Evolutionary conservation across 2,329 filamentous ascomycete species (phyloP).

Genomic region (Pseudogymnoascus sp.): DNA sequence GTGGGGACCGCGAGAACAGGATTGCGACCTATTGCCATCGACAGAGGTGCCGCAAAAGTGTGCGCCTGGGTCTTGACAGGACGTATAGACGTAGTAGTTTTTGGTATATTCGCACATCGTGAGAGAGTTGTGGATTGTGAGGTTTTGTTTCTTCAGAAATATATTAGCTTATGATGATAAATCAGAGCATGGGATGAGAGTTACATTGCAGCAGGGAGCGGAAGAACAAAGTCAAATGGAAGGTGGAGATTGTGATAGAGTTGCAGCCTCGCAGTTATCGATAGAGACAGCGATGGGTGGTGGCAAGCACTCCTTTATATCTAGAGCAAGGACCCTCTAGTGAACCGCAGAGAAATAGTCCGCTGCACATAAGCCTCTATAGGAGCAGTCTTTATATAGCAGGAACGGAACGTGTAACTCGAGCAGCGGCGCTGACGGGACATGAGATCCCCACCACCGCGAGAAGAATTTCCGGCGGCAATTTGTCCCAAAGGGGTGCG

Average conservation of each 20-base stretch:
- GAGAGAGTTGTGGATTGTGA: slow-evolving; percentile 2
- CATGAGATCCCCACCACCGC: slow-evolving; percentile 4
- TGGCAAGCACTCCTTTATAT: slow-evolving; percentile 8
- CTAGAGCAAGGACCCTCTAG: background rate
- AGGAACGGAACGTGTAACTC: background rate
- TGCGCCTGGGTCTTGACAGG: slow-evolving; percentile 57
- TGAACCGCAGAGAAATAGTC: background rate
- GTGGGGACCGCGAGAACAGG: slow-evolving; percentile 58
- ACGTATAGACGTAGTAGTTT: slow-evolving; percentile 70
- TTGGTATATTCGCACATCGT: slow-evolving; percentile 57
- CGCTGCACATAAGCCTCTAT: slow-evolving; percentile 7
- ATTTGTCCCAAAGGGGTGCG: slow-evolving; percentile 7
- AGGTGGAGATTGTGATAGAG: background rate
- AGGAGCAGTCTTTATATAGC: slow-evolving; percentile 5
- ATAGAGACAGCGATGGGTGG: background rate
- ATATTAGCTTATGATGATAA: background rate
- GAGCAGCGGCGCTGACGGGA: background rate
- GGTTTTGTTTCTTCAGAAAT: slow-evolving; percentile 3
- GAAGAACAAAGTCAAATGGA: background rate
- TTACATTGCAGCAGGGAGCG: background rate
- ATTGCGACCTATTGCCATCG: slow-evolving; percentile 52
- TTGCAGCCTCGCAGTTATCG: background rate
- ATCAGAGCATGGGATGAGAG: background rate
- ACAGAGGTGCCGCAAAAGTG: slow-evolving; percentile 65
- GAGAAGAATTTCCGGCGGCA: slow-evolving; percentile 6